Conservation (phyloP, 371 early-diverging fungal species). For the Basidiobolus heterosporus region DNA sequence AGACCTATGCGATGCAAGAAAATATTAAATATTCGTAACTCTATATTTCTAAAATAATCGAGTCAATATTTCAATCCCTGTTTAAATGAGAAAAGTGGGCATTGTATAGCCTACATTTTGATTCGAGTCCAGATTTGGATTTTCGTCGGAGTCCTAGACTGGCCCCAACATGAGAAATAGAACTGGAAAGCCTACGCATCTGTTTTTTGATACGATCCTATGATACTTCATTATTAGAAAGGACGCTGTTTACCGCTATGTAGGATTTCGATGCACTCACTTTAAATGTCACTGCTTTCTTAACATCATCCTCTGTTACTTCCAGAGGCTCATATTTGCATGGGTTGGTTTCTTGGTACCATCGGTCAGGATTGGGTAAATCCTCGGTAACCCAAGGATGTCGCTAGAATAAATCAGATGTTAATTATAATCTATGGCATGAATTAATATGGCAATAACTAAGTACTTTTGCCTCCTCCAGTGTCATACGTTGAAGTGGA, state of each 20-base stretch:
- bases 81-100: no score
- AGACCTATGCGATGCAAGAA: no score
- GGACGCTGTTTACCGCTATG: conserved; percentile 2
- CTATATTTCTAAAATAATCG: no score
- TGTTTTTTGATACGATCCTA: conserved; percentile 18
- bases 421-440: not conserved
- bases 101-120: no score
- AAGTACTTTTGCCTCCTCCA: conserved; percentile 66
- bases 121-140: no score
- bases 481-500: conserved; percentile 59
- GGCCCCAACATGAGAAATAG: conserved; percentile 11
- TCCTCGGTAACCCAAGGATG: conserved; percentile 81
- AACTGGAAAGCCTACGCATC: conserved; percentile 37
- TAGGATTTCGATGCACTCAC: conserved; percentile 6
- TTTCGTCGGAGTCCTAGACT: no score
- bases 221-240: conserved; percentile 6
- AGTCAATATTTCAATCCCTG: no score
- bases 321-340: conserved; percentile 25
- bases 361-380: conserved; percentile 34
- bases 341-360: conserved; percentile 50
- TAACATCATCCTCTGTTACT: conserved; percentile 56
- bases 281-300: conserved; percentile 29
- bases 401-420: conserved; percentile 13
- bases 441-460: not conserved
- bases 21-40: no score